Base-by-base conservation (phyloP, 345 rosid genomes). In the Eucalyptus victrix region DNA sequence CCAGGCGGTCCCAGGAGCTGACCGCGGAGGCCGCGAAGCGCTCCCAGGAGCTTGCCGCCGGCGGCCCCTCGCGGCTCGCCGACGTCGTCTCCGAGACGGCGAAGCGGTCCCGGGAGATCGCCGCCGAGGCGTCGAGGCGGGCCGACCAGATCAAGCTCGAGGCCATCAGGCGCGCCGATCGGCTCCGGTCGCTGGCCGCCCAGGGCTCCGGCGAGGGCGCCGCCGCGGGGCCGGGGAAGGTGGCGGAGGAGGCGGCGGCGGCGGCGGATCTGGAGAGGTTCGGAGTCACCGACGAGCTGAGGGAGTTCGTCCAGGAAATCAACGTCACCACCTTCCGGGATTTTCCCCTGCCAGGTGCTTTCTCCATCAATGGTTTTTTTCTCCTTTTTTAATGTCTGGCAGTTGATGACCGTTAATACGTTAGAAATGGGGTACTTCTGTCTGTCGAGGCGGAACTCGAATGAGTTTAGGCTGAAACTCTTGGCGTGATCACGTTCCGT, bases 261-360 rank as follows among this genome's bases (percentile, higher is more conserved):
- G 87, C 86, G 51, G 92, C 72, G 88, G 95, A 95, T 90, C 92
- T 91, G 58, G 91, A 91, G 90, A 90, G 56, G 86, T 92, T 93
- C 89, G 97, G 95, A 15, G 89, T 94, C 58, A 91, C 93, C 26
- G 95, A 95, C 51, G 95, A 94, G 90, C 89, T 95, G 90, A 91
- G 94, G 80, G 97, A 94, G 88, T 95, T 95, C 87, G 92, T 94
- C 10, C 93, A 89, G 90, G 95, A 91, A 53, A 91, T 95, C 87
- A 93, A 93, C 88, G 28, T 89, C 9, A 93, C 89, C 90, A 94
- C 96, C 21, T 95, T 95, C 89, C 91, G 89, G 86, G 94, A 95
- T 90, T 95, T 95, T 89, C 95, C 96, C 14, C 86, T 95, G 4
- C 87, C 90, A 89, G 97, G 97, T 94, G 81, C 83, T 76, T 40